Evolutionary conservation across 208 protist species (phyloP).

Genomic region (Porcisia hertigi): DNA sequence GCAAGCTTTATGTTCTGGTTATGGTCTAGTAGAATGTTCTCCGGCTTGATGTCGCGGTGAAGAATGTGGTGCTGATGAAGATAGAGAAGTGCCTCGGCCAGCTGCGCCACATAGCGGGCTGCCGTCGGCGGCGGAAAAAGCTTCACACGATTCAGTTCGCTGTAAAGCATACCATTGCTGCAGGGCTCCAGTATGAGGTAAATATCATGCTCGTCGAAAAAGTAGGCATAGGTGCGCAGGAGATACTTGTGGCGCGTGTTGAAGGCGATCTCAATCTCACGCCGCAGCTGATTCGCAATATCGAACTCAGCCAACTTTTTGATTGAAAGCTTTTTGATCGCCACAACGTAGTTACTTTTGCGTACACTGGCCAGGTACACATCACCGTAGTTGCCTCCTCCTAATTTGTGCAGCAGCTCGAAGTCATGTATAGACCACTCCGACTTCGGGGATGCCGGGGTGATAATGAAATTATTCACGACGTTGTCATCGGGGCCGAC

Average conservation of each 20-base stretch:
- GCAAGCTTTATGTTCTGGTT: slow-evolving; percentile 98
- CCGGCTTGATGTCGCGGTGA: slow-evolving; percentile 96
- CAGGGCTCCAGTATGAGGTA: slow-evolving; percentile 99
- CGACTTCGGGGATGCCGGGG: slow-evolving; percentile 58
- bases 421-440: slow-evolving; percentile 93
- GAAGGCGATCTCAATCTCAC: slow-evolving; percentile 99
- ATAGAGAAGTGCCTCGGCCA: slow-evolving; percentile 96
- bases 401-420: slow-evolving; percentile 94
- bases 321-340: slow-evolving; percentile 97
- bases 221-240: slow-evolving; percentile 97
- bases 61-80: slow-evolving; percentile 97
- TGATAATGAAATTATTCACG: slow-evolving; percentile 72
- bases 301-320: slow-evolving; percentile 94
- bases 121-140: slow-evolving; percentile 86
- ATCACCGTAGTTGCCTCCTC: slow-evolving; percentile 98
- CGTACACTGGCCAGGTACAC: slow-evolving; percentile 98
- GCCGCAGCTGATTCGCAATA: slow-evolving; percentile 96
- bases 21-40: slow-evolving; percentile 93
- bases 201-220: slow-evolving; percentile 97
- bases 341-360: slow-evolving; percentile 96
- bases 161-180: slow-evolving; percentile 98
- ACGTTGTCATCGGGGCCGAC: slow-evolving; percentile 55
- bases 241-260: slow-evolving; percentile 98
- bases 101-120: slow-evolving; percentile 92
- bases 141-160: slow-evolving; percentile 91